Evolutionary conservation across 352 stramenopile species (phyloP), one percentile per base, ranked within the genome.

Genomic region (Phytophthora capsici): DNA sequence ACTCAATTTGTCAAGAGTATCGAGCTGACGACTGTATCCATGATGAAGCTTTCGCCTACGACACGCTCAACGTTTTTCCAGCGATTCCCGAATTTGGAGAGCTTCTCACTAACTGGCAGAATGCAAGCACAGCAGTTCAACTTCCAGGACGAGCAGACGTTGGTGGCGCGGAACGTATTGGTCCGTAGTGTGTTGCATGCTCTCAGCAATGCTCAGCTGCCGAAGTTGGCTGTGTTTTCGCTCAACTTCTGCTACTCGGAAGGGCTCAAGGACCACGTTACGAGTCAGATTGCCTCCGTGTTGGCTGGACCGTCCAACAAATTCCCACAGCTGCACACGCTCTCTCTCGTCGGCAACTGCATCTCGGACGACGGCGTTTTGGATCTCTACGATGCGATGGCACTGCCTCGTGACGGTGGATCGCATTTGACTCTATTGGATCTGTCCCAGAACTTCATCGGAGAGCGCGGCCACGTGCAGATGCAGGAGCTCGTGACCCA

Each of bases 361-460:
- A 80, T 88, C 56, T 78, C 80, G 17, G 80, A 88, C 52, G 77
- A 82, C 19, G 77, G 75, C 19, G 54, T 73, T 7, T 49, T 73
- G 49, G 63, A 72, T 26, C 60, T 88, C 7, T 78, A 70, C 37
- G 68, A 78, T 36, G 73, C 73, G 2, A 40, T 82, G 26, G 30
- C 67, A 7, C 62, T 69, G 3, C 63, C 60, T 12, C 48, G 47
- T 5, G 26, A 38, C 16, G 30, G 48, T 32, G 48, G 34, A 23
- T 62, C 46, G 46, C 45, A 32, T 43, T 55, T 64, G 37, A 12
- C 22, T 10, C 6, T 60, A 2, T 55, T 88, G 17, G 62, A 84
- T 37, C 48, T 88, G 2, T 73, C 80, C n/a, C 65, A 85, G 6
- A 88, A 88, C 36, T 88, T 84, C 34, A 77, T 88, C 23, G 80